These are phyloP conservation scores for Zizania palustris DNA, from an alignment of 202 grass and related monocot genomes.

Conservation along the genomic window DNA sequence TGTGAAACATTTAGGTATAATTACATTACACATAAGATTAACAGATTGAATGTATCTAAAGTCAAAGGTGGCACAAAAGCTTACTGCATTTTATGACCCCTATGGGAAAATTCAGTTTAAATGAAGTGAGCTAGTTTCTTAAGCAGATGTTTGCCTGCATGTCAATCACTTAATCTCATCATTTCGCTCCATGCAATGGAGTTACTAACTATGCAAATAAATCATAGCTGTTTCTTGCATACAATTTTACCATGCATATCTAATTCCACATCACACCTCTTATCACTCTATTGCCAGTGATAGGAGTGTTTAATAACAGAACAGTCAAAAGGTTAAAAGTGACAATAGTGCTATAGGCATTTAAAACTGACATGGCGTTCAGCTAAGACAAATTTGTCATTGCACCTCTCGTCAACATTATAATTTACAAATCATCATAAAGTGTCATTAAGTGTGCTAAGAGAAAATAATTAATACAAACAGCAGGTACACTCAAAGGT, in stretches of 20 bases:
- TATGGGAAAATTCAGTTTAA: background rate
- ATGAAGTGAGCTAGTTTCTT: background rate
- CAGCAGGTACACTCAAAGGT: slow-evolving; percentile 25
- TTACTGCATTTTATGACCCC: background rate
- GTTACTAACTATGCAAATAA: background rate
- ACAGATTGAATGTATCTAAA: background rate
- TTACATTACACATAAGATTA: background rate
- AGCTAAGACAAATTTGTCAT: slow-evolving; percentile 7
- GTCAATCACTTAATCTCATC: background rate
- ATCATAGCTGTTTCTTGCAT: background rate
- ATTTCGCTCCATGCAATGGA: background rate
- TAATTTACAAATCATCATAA: slow-evolving; percentile 27
- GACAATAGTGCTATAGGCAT: background rate
- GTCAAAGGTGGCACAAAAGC: background rate
- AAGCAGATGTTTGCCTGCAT: background rate
- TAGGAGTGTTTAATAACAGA: background rate
- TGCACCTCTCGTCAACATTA: slow-evolving; percentile 1
- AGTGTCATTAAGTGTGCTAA: background rate
- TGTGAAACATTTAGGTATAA: background rate
- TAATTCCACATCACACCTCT: background rate
- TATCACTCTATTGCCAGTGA: background rate
- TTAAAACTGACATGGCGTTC: background rate
- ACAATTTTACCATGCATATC: background rate
- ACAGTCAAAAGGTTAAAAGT: background rate
- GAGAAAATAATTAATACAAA: slow-evolving; percentile 26